phyloP scores from a whole-genome alignment of 306 rosid species.

The Glycine soja region DNA sequence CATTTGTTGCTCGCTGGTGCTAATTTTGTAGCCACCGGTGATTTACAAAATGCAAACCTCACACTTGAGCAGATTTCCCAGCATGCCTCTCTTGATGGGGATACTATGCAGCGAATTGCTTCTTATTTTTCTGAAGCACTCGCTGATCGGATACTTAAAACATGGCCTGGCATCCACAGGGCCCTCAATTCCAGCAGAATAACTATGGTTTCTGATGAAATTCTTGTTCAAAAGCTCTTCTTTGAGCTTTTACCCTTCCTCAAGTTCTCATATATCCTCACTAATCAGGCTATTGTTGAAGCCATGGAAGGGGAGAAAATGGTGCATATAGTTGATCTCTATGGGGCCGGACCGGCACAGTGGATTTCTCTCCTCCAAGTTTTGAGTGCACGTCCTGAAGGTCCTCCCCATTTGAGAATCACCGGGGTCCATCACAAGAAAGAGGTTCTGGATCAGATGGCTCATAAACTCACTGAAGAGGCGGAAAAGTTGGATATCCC shows the following conservation, averaged over 20 bases:
- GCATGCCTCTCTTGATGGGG: conserved; percentile 79
- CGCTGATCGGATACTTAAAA: conserved; percentile 75
- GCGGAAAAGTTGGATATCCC: conserved; percentile 87
- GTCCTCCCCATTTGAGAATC: conserved; percentile 92
- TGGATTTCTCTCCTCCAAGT: conserved; percentile 89
- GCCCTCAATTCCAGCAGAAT: conserved; percentile 79
- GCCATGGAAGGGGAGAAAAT: conserved; percentile 92
- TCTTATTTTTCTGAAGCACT: conserved; percentile 87
- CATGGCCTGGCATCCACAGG: conserved; percentile 84
- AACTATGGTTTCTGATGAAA: conserved; percentile 67
- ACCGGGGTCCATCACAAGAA: conserved; percentile 83
- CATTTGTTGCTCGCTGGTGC: conserved; percentile 87
- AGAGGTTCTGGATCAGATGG: conserved; percentile 85
- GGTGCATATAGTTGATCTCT: conserved; percentile 87
- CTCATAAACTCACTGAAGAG: conserved; percentile 70
- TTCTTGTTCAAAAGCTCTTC: conserved; percentile 72
- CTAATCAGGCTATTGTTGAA: conserved; percentile 87
- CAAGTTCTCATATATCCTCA: conserved; percentile 72
- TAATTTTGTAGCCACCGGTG: conserved; percentile 77
- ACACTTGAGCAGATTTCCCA: conserved; percentile 85
- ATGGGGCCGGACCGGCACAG: conserved; percentile 80
- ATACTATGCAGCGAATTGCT: conserved; percentile 89
- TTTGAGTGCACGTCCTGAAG: conserved; percentile 81
- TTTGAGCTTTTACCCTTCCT: conserved; percentile 81
- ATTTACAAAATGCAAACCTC: conserved; percentile 78